Base-by-base conservation (phyloP, 371 early-diverging fungal species). In the Mortierella sp. region DNA sequence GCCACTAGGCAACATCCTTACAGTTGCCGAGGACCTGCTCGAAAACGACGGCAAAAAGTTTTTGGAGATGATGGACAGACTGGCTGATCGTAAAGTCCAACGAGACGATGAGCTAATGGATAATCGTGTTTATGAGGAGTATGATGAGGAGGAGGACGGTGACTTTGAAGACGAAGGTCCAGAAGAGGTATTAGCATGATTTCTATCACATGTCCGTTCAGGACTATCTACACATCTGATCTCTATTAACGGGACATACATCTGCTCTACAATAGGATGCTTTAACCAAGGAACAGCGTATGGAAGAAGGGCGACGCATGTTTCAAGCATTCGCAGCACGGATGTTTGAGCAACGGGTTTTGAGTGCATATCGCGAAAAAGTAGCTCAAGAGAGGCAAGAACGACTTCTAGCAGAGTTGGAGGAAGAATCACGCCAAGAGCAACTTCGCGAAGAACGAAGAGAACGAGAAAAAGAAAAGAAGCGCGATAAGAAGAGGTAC, bases 271-370 rank as follows among this genome's bases (percentile, higher is more conserved):
- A 9, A 55, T 70, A 94, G 94, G 94, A 94, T 73, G 75, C 87
- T 5, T 75, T 92, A 84, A 93, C 93, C 8, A 93, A 94, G 68
- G 96, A 96, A 77, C 94, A 94, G 71, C 91, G 96, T 26, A 94
- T 95, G 88, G 96, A 97, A 74, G 96, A 97, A 74, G 95, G 96
- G 3, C 91, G 97, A 14, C 89, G 92, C 22, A 96, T 96, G 94
- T 97, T 97, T 75, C 97, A 96, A 78, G 92, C 96, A 26, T 96
- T 97, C 88, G 97, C 97, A 14, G 97, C 98, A 26, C 93, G 95
- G 58, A 94, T 97, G 92, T 97, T 97, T 90, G 98, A 97, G 84
- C 97, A 97, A 73, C 91, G 97, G 20, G 96, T 97, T 1, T 84
- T 97, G 47, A 89, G 91, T 61, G 95, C 97, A 5, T 97, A 96